These are phyloP conservation scores for Penicillium corylophilum DNA, from an alignment of 2,329 filamentous ascomycete species.

Conservation along the genomic window DNA sequence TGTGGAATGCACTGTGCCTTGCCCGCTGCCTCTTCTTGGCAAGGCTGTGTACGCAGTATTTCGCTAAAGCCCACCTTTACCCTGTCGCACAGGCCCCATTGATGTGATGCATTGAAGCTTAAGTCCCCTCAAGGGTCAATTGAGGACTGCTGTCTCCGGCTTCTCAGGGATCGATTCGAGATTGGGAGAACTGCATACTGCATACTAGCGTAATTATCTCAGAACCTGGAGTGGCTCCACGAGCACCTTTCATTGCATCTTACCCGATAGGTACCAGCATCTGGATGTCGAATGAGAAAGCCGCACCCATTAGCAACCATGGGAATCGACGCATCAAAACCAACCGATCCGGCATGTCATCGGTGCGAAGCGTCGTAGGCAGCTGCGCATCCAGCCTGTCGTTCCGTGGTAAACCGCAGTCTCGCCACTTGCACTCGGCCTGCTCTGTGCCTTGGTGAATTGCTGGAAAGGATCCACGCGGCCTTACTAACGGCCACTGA, in stretches of 20 bases:
- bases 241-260: conserved; percentile 1
- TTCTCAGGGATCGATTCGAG: neutral
- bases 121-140: neutral
- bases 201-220: neutral
- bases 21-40: too few relatives aligned
- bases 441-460: neutral
- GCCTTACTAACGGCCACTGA: conserved; percentile 6
- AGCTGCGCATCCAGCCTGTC: neutral
- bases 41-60: neutral
- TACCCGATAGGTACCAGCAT: neutral
- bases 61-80: neutral
- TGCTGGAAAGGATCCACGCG: conserved; percentile 5
- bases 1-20: neutral
- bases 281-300: conserved; percentile 7
- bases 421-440: neutral
- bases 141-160: neutral
- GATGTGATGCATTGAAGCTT: conserved; percentile 1
- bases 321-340: neutral
- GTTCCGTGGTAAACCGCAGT: conserved; percentile 1
- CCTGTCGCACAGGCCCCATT: neutral
- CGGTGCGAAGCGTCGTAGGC: neutral
- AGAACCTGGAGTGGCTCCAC: neutral
- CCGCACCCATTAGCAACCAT: conserved; percentile 2
- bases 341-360: conserved; percentile 6
- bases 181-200: neutral